phyloP scores from a whole-genome alignment of 2,329 filamentous ascomycete genomes.

The Colletotrichum salicis region DNA sequence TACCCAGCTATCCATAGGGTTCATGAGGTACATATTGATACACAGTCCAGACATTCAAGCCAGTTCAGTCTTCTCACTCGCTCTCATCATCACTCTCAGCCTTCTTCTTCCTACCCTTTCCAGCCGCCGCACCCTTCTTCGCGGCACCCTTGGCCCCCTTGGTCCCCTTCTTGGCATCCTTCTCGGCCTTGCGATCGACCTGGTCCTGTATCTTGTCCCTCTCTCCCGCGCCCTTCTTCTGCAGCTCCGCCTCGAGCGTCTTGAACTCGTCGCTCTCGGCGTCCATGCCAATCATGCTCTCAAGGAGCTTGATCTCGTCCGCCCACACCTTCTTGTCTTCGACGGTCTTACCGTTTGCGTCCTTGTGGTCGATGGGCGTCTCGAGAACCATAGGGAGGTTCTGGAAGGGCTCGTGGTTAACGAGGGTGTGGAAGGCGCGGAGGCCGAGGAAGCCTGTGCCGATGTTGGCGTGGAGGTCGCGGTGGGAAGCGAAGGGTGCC shows the following conservation, averaged over 20 bases:
- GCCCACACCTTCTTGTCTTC: slow-evolving; percentile 91
- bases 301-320: slow-evolving; percentile 92
- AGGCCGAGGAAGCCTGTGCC: slow-evolving; percentile 94
- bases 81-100: slow-evolving; percentile 47
- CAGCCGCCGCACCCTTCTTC: slow-evolving; percentile 39
- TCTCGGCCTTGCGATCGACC: slow-evolving; percentile 78
- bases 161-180: slow-evolving; percentile 60
- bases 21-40: slow-evolving; percentile 13
- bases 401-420: slow-evolving; percentile 83
- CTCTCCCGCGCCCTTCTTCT: slow-evolving; percentile 75
- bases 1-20: background rate
- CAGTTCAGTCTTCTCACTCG: slow-evolving; percentile 37
- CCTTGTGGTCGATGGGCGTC: slow-evolving; percentile 86
- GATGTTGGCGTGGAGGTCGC: slow-evolving; percentile 95
- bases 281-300: slow-evolving; percentile 88
- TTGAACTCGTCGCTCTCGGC: slow-evolving; percentile 78
- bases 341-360: slow-evolving; percentile 70
- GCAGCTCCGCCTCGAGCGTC: slow-evolving; percentile 71
- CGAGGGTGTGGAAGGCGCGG: slow-evolving; percentile 87
- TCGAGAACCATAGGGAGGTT: slow-evolving; percentile 92
- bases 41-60: slow-evolving; percentile 9
- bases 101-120: slow-evolving; percentile 50
- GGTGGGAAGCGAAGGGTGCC: slow-evolving; percentile 81
- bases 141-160: slow-evolving; percentile 43
- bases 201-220: slow-evolving; percentile 81